Conservation (phyloP, 2,329 filamentous ascomycete species). For the Exserohilum rostratum region DNA sequence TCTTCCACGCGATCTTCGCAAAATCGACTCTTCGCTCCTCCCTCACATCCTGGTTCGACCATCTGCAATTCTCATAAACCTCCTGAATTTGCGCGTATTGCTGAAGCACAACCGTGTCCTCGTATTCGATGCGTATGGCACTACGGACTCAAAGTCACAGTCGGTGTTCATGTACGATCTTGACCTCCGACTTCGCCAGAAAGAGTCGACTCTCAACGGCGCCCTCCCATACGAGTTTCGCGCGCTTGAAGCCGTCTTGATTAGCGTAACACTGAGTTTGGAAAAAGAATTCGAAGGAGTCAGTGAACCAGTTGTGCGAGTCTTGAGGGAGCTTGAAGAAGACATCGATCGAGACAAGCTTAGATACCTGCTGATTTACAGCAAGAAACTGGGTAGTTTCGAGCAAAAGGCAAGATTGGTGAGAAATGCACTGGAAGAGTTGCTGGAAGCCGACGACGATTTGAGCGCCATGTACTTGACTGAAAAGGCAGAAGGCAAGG, state of each 20-base stretch:
- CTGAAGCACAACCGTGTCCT: conserved; percentile 95
- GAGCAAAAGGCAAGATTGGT: conserved; percentile 96
- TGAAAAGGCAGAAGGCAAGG: conserved; percentile 78
- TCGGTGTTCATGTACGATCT: conserved; percentile 98
- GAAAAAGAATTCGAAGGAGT: conserved; percentile 96
- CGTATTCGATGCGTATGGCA: conserved; percentile 95
- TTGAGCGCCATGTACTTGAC: conserved; percentile 93
- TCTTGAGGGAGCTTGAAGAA: conserved; percentile 89
- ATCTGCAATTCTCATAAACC: conserved; percentile 90
- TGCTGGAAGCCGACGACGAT: conserved; percentile 96
- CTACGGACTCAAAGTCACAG: conserved; percentile 91
- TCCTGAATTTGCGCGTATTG: conserved; percentile 93
- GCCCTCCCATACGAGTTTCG: conserved; percentile 92
- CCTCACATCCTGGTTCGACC: conserved; percentile 94
- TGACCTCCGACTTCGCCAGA: conserved; percentile 88
- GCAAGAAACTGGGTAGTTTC: conserved; percentile 94
- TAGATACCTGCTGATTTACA: conserved; percentile 86
- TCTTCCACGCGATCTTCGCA: conserved; percentile 90
- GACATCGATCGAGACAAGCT: conserved; percentile 96
- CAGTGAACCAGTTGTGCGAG: conserved; percentile 86
- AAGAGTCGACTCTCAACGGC: conserved; percentile 59
- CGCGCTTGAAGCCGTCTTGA: conserved; percentile 91
- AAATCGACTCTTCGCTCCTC: conserved; percentile 95
- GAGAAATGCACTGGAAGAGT: conserved; percentile 90
- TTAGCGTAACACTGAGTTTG: conserved; percentile 88